phyloP scores from a whole-genome alignment of 257 asterid genomes.

The Solanum tacnaense region DNA sequence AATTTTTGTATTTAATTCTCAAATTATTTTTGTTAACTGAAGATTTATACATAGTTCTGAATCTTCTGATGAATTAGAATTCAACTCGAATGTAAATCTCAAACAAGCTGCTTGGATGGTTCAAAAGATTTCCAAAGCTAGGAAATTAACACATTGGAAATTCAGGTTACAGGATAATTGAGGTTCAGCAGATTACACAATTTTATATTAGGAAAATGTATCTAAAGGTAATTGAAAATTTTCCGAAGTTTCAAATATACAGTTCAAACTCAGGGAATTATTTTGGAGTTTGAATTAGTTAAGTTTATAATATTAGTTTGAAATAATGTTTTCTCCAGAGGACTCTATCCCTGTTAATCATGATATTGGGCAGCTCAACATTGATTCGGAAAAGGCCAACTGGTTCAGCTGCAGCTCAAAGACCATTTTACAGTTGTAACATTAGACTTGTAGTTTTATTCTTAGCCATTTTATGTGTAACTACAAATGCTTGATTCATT shows the following conservation, averaged over 20 bases:
- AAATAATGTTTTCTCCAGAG: too few relatives aligned
- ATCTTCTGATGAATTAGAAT: not conserved
- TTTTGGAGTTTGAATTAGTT: not conserved
- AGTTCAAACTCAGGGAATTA: not conserved
- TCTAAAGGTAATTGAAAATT: not conserved
- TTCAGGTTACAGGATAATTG: not conserved
- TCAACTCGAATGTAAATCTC: not conserved
- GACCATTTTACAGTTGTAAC: too few relatives aligned
- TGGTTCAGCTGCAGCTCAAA: too few relatives aligned
- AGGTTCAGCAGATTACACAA: not conserved
- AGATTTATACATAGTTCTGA: too few relatives aligned
- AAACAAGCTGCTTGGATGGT: not conserved
- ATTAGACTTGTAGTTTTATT: too few relatives aligned
- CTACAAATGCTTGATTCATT: too few relatives aligned
- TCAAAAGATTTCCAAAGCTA: not conserved
- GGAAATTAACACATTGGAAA: not conserved
- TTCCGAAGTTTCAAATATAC: not conserved
- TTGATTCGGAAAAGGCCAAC: too few relatives aligned
- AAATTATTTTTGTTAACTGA: not conserved
- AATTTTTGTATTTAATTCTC: too few relatives aligned
- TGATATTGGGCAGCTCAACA: too few relatives aligned
- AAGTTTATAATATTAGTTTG: not conserved
- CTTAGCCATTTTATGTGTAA: too few relatives aligned
- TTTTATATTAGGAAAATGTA: not conserved
- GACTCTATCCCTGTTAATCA: too few relatives aligned